phyloP scores from a whole-genome alignment of 345 rosid genomes.

The Eutrema yunnanense region DNA sequence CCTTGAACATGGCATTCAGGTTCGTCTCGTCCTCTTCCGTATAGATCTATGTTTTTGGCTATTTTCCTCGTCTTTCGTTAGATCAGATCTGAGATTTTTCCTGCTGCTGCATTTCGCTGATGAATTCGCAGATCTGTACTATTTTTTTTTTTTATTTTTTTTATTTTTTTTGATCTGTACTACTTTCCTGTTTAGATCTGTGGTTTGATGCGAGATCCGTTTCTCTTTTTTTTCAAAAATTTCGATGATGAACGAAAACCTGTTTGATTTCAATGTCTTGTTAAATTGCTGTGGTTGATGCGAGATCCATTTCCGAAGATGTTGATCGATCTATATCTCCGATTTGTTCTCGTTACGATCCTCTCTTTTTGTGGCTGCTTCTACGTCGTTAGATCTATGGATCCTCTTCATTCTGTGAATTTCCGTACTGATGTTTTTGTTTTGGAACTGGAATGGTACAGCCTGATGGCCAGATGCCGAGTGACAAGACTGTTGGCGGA shows the following conservation, averaged over 20 bases:
- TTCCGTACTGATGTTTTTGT: not conserved
- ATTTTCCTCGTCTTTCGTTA: not conserved
- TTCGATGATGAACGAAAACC: not conserved
- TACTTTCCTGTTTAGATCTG: not conserved
- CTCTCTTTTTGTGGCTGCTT: not conserved
- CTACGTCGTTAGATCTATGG: not conserved
- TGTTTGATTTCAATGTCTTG: not conserved
- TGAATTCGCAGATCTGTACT: not conserved
- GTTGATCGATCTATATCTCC: not conserved
- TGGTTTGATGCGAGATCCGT: not conserved
- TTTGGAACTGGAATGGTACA: slow-evolving; percentile 14
- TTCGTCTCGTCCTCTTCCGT: not conserved
- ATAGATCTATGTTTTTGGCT: not conserved
- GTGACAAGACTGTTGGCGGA: slow-evolving; percentile 71
- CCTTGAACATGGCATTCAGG: slow-evolving; percentile 74
- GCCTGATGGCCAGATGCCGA: slow-evolving; percentile 84
- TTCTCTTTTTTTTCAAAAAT: not conserved
- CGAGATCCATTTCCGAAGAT: not conserved
- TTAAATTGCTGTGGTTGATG: not conserved
- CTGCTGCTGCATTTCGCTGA: not conserved
- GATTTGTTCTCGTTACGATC: not conserved
- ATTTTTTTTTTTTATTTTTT: too few species aligned
- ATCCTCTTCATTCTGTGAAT: not conserved
- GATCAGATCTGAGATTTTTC: not conserved
- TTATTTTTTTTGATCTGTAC: too few species aligned